phyloP scores from a whole-genome alignment of 2,329 filamentous ascomycete genomes.

The Stemphylium vesicarium region DNA sequence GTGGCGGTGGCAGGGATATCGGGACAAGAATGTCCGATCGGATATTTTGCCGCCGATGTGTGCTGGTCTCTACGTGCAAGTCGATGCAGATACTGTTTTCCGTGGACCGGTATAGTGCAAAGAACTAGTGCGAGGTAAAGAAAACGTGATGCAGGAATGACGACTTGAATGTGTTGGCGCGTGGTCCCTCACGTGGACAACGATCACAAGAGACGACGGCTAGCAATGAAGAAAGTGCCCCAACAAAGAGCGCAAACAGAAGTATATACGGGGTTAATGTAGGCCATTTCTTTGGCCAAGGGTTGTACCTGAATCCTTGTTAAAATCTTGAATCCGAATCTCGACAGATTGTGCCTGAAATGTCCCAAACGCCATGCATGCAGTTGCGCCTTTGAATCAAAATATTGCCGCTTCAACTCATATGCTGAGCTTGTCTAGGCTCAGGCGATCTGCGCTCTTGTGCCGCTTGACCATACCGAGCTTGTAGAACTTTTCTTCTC shows the following conservation, averaged over 20 bases:
- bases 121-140: neutral
- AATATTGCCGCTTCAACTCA: constrained; percentile 49
- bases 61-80: neutral
- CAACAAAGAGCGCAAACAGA: constrained; percentile 11
- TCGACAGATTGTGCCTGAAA: constrained; percentile 11
- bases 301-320: constrained; percentile 10
- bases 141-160: constrained; percentile 12
- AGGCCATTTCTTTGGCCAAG: constrained; percentile 1
- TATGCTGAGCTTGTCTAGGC: constrained; percentile 76
- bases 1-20: constrained; percentile 21
- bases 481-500: constrained; percentile 84
- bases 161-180: constrained; percentile 11
- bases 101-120: neutral
- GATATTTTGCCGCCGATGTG: neutral
- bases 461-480: constrained; percentile 76
- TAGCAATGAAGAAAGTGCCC: constrained; percentile 2
- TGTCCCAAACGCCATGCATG: constrained; percentile 40
- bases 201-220: neutral
- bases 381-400: constrained; percentile 18
- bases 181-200: constrained; percentile 17
- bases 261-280: constrained; percentile 14
- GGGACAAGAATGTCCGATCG: constrained; percentile 15
- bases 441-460: constrained; percentile 75
- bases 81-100: neutral
- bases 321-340: constrained; percentile 19